Evolutionary conservation across 2,329 filamentous ascomycete species (phyloP).

Genomic region (Cladosporium cucumerinum): DNA sequence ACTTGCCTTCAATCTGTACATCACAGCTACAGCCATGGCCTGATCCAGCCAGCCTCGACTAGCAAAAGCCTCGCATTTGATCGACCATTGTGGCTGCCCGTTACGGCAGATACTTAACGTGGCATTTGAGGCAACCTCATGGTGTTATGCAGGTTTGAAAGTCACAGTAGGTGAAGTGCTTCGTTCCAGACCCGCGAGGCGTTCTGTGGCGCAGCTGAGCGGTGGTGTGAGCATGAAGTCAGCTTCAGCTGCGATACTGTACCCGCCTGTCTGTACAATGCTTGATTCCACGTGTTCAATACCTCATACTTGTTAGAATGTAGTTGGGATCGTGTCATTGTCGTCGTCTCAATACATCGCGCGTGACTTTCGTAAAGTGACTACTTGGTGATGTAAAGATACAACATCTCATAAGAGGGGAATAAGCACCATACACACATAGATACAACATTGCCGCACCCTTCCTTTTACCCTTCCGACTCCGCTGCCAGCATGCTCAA

Average conservation of each 20-base stretch:
- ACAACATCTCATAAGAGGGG: neutral
- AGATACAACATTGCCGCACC: slow-evolving; percentile 4
- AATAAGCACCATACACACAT: slow-evolving; percentile 10
- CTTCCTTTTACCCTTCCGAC: neutral
- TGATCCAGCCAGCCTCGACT: neutral
- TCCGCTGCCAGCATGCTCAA: neutral
- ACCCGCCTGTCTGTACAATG: neutral
- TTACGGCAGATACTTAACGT: neutral
- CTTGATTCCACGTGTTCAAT: neutral
- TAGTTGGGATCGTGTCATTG: neutral
- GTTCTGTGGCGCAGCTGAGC: neutral
- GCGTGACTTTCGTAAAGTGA: neutral
- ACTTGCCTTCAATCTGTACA: neutral
- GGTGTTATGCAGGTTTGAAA: neutral
- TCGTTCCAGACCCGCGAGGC: neutral
- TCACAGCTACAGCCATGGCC: neutral
- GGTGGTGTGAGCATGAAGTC: neutral
- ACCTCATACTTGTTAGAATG: neutral
- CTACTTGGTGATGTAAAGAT: neutral
- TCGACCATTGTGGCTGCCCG: neutral
- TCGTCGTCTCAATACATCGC: neutral
- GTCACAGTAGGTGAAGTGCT: neutral
- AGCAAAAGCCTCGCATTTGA: neutral
- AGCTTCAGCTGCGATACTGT: neutral
- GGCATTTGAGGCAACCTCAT: neutral